These are phyloP conservation scores for Vachellia collinsii DNA, from an alignment of 306 rosid genomes.

Conservation along the genomic window DNA sequence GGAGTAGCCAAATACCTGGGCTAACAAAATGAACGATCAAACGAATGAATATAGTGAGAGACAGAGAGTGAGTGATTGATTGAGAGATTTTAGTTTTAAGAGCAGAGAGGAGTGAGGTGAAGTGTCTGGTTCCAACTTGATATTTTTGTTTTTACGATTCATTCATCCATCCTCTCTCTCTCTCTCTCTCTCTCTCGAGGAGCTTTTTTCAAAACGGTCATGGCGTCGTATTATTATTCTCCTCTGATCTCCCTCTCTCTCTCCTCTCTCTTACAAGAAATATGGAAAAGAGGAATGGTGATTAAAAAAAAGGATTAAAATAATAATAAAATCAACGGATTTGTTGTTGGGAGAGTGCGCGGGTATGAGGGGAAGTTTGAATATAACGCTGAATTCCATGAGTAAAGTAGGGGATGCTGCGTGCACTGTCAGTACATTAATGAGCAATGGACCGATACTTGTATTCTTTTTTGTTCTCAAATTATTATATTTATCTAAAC, in stretches of 20 bases:
- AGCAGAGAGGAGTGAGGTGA: slow-evolving; percentile 12
- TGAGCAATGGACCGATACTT: not conserved
- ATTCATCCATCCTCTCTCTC: slow-evolving; percentile 27
- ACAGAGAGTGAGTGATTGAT: not conserved
- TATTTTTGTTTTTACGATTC: not conserved
- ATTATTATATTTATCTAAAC: too few species aligned
- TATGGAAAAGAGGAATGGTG: not conserved
- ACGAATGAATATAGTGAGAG: not conserved
- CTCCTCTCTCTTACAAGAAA: not conserved
- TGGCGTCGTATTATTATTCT: not conserved
- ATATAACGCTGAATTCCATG: slow-evolving; percentile 88
- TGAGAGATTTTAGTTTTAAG: not conserved
- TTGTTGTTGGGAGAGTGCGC: slow-evolving; percentile 60
- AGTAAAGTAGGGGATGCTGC: slow-evolving; percentile 24
- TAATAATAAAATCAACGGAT: slow-evolving; percentile 47
- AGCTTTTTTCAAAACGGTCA: slow-evolving; percentile 41
- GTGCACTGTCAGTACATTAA: slow-evolving; percentile 9
- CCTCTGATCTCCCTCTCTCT: slow-evolving; percentile 12
- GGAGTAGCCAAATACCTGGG: slow-evolving; percentile 35
- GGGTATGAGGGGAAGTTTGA: slow-evolving; percentile 83
- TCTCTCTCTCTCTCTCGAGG: slow-evolving; percentile 32
- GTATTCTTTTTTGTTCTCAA: too few species aligned
- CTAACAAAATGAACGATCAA: not conserved
- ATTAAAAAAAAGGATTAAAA: not conserved
- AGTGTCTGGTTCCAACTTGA: slow-evolving; percentile 3